phyloP scores from a whole-genome alignment of 768 basidiomycete species.

The Phlegmacium glaucopus region DNA sequence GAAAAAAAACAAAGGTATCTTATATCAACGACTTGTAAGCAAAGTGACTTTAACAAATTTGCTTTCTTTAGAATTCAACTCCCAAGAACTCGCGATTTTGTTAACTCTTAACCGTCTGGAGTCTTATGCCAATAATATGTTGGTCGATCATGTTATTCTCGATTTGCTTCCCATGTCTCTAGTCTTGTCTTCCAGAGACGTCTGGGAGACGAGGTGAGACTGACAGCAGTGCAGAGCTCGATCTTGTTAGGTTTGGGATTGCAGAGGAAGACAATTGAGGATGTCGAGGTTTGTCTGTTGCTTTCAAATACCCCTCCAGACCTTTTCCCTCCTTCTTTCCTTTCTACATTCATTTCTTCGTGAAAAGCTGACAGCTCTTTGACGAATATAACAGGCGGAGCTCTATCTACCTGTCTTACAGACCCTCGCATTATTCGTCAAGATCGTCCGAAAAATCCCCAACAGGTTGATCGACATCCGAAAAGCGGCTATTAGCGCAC shows the following conservation, averaged over 20 bases:
- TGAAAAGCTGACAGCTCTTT: too few relatives aligned
- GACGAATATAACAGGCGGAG: slow-evolving; percentile 55
- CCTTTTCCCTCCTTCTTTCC: background rate
- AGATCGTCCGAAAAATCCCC: slow-evolving; percentile 82
- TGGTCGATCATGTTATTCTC: slow-evolving; percentile 95
- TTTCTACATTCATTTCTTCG: background rate
- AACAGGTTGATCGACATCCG: slow-evolving; percentile 74
- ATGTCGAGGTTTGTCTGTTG: slow-evolving; percentile 63
- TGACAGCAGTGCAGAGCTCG: slow-evolving; percentile 89
- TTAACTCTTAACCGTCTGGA: slow-evolving; percentile 90
- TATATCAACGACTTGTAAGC: background rate
- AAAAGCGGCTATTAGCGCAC: slow-evolving; percentile 69
- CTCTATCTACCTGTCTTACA: slow-evolving; percentile 84
- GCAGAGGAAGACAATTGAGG: slow-evolving; percentile 87
- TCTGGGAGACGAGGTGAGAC: slow-evolving; percentile 51
- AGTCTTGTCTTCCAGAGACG: slow-evolving; percentile 82
- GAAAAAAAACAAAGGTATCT: slow-evolving; percentile 20
- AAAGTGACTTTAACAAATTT: background rate
- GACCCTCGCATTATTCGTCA: slow-evolving; percentile 85
- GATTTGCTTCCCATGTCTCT: slow-evolving; percentile 85
- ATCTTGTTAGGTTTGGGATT: slow-evolving; percentile 87
- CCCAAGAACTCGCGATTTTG: slow-evolving; percentile 49
- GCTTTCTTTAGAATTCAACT: slow-evolving; percentile 19
- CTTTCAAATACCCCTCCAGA: background rate
- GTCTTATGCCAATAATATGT: slow-evolving; percentile 92